These are phyloP conservation scores for Brassica carinata DNA, from an alignment of 345 rosid genomes.

Conservation along the genomic window DNA sequence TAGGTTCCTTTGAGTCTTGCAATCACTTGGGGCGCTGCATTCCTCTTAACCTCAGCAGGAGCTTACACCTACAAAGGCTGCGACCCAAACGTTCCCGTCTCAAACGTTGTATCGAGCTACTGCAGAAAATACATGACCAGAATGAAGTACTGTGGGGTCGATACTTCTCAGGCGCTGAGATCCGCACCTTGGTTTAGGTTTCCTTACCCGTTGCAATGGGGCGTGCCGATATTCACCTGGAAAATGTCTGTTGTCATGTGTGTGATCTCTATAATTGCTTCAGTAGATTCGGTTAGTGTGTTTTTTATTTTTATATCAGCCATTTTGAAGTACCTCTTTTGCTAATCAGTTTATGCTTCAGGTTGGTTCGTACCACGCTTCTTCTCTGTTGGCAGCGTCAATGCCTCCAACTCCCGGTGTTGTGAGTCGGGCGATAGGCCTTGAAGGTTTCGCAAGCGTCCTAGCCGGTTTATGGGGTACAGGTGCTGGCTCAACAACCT, in stretches of 20 bases:
- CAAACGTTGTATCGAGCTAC: conserved; percentile 77
- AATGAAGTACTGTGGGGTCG: conserved; percentile 86
- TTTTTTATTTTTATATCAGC: conserved; percentile 3
- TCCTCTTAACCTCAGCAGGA: conserved; percentile 88
- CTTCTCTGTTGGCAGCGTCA: conserved; percentile 84
- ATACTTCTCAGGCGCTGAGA: conserved; percentile 77
- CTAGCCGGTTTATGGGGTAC: conserved; percentile 99
- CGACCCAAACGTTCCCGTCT: conserved; percentile 69
- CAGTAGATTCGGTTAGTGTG: conserved; percentile 93
- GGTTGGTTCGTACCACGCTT: conserved; percentile 98
- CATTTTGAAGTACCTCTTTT: neutral
- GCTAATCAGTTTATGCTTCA: conserved; percentile 26
- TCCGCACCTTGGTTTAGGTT: conserved; percentile 96
- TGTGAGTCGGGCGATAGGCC: conserved; percentile 91
- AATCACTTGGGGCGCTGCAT: conserved; percentile 88
- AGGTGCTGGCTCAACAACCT: conserved; percentile 92
- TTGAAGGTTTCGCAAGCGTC: conserved; percentile 86
- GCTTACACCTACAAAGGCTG: conserved; percentile 83
- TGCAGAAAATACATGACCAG: conserved; percentile 84
- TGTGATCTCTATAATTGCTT: conserved; percentile 72
- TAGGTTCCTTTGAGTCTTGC: conserved; percentile 97
- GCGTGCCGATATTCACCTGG: conserved; percentile 88
- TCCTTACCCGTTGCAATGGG: conserved; percentile 99
- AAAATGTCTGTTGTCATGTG: conserved; percentile 95
- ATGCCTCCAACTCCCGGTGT: conserved; percentile 94